Conservation (phyloP, 2,329 filamentous ascomycete species). For the Lecanicillium sp. region DNA sequence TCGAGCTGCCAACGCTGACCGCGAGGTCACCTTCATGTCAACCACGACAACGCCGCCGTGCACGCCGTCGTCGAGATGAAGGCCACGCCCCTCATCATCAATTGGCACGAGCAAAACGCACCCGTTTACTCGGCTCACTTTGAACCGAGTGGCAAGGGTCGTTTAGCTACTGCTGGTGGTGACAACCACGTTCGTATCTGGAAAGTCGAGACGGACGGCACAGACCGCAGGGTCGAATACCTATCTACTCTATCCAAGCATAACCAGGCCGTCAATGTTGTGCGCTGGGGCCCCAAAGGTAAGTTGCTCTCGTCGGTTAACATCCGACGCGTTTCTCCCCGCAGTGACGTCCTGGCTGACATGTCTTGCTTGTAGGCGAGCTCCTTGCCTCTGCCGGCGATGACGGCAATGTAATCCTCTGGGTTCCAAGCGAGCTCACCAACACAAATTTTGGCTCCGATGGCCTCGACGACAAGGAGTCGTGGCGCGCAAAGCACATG, state of each 20-base stretch:
- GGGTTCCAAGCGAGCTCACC: slow-evolving; percentile 80
- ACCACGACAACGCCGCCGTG: neutral
- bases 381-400: slow-evolving; percentile 91
- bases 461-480: slow-evolving; percentile 85
- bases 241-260: slow-evolving; percentile 88
- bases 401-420: slow-evolving; percentile 93
- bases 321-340: neutral
- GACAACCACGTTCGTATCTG: slow-evolving; percentile 96
- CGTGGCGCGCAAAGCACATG: slow-evolving; percentile 97
- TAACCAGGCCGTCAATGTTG: slow-evolving; percentile 95
- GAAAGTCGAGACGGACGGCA: slow-evolving; percentile 79
- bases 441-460: slow-evolving; percentile 73
- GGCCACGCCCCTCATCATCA: slow-evolving; percentile 90
- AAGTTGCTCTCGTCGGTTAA: slow-evolving; percentile 18
- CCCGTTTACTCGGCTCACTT: slow-evolving; percentile 98
- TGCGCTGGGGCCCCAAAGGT: slow-evolving; percentile 93
- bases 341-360: slow-evolving; percentile 16
- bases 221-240: slow-evolving; percentile 85
- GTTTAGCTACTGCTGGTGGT: slow-evolving; percentile 88
- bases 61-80: slow-evolving; percentile 62
- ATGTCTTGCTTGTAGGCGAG: slow-evolving; percentile 56
- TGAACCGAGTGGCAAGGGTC: slow-evolving; percentile 83
- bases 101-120: slow-evolving; percentile 97
- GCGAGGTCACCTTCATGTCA: slow-evolving; percentile 7
- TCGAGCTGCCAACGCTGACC: neutral